These are phyloP conservation scores for Sclerotinia sclerotiorum DNA, from an alignment of 2,329 filamentous ascomycete species.

Conservation along the genomic window DNA sequence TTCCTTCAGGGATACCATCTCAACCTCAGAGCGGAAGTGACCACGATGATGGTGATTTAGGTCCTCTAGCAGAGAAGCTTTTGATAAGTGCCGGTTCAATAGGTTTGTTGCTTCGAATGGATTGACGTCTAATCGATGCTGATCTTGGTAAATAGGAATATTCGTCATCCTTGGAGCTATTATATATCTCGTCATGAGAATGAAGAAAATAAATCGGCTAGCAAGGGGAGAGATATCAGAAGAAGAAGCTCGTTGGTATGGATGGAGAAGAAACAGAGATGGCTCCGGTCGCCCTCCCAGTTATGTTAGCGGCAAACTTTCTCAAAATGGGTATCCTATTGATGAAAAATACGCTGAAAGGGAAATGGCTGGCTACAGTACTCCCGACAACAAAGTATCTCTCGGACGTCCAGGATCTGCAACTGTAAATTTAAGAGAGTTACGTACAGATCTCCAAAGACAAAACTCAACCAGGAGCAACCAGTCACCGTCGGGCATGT, in stretches of 20 bases:
- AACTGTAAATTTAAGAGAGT: constrained; percentile 2
- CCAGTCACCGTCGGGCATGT: constrained; percentile 6
- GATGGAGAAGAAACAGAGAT: constrained; percentile 31
- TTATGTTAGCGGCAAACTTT: constrained; percentile 14
- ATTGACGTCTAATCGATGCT: neutral
- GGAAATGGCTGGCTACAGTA: constrained; percentile 15
- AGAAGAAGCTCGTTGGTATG: constrained; percentile 31
- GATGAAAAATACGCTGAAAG: constrained; percentile 17
- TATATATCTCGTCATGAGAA: constrained; percentile 35
- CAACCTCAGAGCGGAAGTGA: neutral
- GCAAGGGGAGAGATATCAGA: constrained; percentile 32
- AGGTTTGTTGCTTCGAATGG: constrained; percentile 27
- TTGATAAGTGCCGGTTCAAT: constrained; percentile 38
- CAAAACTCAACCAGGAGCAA: constrained; percentile 11
- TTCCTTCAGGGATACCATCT: neutral
- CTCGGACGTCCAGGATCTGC: constrained; percentile 14
- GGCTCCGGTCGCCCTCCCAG: constrained; percentile 23
- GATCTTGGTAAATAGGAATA: constrained; percentile 30
- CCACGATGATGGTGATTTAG: constrained; percentile 27
- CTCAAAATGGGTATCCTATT: constrained; percentile 12
- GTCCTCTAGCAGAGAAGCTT: constrained; percentile 33
- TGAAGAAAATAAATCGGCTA: constrained; percentile 32
- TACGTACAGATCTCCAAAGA: constrained; percentile 21
- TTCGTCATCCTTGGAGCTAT: constrained; percentile 36
- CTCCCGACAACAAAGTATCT: neutral